A percentile compares a stretch with the other conserved stretches of the same genome.
Conservation (phyloP, 306 rosid species). For the Cyamopsis tetragonoloba region DNA sequence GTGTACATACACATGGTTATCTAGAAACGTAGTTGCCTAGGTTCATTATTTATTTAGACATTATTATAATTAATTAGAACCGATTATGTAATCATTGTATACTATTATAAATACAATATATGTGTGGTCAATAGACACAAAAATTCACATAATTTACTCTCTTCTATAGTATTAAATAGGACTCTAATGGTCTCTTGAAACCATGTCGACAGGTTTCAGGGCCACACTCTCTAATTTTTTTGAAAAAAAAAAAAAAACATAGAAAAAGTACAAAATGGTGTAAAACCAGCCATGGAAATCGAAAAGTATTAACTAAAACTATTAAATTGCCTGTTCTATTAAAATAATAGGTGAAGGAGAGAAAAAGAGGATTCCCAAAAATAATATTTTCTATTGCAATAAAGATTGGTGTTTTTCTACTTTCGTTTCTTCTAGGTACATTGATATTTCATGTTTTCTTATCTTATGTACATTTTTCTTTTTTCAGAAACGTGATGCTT, state of each 20-base stretch:
- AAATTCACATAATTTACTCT: too few relatives aligned
- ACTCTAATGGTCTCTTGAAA: too few relatives aligned
- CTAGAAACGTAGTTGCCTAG: too few relatives aligned
- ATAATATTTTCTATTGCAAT: background rate
- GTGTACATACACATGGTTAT: too few relatives aligned
- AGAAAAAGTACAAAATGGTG: background rate
- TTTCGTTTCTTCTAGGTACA: background rate
- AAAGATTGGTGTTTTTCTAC: background rate
- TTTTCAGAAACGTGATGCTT: conserved; percentile 72
- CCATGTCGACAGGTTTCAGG: too few relatives aligned
- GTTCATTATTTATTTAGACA: too few relatives aligned
- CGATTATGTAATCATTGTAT: too few relatives aligned
- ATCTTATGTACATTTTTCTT: background rate
- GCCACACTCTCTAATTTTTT: background rate
- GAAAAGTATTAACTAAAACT: background rate
- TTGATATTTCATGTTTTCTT: conserved; percentile 24
- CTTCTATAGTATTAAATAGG: too few relatives aligned
- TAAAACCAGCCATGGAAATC: too few relatives aligned
- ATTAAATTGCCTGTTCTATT: background rate
- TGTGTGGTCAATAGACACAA: too few relatives aligned
- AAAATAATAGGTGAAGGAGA: background rate
- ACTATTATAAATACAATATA: too few relatives aligned
- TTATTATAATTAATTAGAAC: too few relatives aligned
- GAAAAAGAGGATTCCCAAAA: background rate
- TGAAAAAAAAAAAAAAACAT: background rate